phyloP scores from a whole-genome alignment of 2,329 filamentous ascomycete genomes.

The Mariannaea elegans region DNA sequence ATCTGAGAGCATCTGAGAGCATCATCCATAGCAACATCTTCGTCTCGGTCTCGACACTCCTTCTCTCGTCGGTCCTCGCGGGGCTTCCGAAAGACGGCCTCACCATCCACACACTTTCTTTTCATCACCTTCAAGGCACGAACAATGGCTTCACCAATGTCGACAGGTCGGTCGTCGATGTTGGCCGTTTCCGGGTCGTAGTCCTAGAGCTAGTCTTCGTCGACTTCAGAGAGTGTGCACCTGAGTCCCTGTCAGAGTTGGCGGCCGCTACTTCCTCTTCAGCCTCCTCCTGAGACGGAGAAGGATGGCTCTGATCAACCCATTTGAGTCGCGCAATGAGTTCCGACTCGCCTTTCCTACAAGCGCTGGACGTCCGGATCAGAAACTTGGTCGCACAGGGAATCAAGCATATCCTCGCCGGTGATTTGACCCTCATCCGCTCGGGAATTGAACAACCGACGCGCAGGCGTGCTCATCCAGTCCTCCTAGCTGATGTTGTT shows the following conservation, averaged over 20 bases:
- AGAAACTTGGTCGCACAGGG: constrained; percentile 83
- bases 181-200: constrained; percentile 72
- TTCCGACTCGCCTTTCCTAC: constrained; percentile 84
- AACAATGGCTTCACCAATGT: constrained; percentile 73
- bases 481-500: no score
- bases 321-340: constrained; percentile 80
- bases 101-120: constrained; percentile 71
- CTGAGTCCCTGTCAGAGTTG: constrained; percentile 64
- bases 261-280: constrained; percentile 44
- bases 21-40: constrained; percentile 58
- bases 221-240: constrained; percentile 72
- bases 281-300: constrained; percentile 43
- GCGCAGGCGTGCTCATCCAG: no score
- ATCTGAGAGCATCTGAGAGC: no score
- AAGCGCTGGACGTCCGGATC: constrained; percentile 81
- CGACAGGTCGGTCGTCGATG: constrained; percentile 70
- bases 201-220: constrained; percentile 75
- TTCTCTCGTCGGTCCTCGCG: constrained; percentile 78
- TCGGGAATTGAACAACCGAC: constrained; percentile 79
- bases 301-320: no score
- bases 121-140: constrained; percentile 72
- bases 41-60: constrained; percentile 61
- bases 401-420: constrained; percentile 85
- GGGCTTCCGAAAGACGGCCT: constrained; percentile 73
- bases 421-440: constrained; percentile 84